phyloP scores from a whole-genome alignment of 805 yeast species.

The Metschnikowia hibisci region DNA sequence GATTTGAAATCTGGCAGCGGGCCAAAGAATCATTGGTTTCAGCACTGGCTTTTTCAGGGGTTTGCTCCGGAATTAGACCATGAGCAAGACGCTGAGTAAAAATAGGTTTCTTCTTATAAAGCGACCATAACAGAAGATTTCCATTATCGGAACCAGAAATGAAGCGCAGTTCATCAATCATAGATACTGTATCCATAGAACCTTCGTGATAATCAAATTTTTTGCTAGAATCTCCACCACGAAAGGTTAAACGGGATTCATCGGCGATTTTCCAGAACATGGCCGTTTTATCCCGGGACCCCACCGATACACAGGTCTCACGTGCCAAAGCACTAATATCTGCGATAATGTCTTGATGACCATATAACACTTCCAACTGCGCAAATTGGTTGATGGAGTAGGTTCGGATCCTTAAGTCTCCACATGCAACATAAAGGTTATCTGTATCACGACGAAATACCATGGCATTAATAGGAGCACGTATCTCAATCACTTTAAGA shows the following conservation, averaged over 20 bases:
- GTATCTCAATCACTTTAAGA: conserved; percentile 71
- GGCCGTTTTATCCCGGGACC: conserved; percentile 90
- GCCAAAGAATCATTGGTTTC: conserved; percentile 53
- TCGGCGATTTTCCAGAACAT: conserved; percentile 97
- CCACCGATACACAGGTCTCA: conserved; percentile 95
- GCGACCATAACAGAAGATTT: conserved; percentile 82
- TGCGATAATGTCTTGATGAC: conserved; percentile 87
- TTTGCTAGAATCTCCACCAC: conserved; percentile 71
- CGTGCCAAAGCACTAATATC: conserved; percentile 77
- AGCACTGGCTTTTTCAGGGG: conserved; percentile 38
- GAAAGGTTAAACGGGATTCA: conserved; percentile 87
- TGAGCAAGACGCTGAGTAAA: conserved; percentile 69
- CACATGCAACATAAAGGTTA: conserved; percentile 88
- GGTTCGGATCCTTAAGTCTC: conserved; percentile 85
- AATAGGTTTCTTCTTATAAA: conserved; percentile 84
- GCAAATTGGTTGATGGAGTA: conserved; percentile 82
- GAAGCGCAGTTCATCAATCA: conserved; percentile 90
- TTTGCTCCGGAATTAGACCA: conserved; percentile 55
- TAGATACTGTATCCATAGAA: conserved; percentile 80
- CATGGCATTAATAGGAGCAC: conserved; percentile 68
- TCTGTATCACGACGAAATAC: conserved; percentile 77
- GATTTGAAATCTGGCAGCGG: conserved; percentile 55
- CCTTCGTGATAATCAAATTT: conserved; percentile 61
- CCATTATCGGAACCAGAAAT: conserved; percentile 97
- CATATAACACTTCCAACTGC: conserved; percentile 86